These are phyloP conservation scores for Pseudocercospora fijiensis DNA, from an alignment of 2,329 filamentous ascomycete genomes.

Conservation along the genomic window DNA sequence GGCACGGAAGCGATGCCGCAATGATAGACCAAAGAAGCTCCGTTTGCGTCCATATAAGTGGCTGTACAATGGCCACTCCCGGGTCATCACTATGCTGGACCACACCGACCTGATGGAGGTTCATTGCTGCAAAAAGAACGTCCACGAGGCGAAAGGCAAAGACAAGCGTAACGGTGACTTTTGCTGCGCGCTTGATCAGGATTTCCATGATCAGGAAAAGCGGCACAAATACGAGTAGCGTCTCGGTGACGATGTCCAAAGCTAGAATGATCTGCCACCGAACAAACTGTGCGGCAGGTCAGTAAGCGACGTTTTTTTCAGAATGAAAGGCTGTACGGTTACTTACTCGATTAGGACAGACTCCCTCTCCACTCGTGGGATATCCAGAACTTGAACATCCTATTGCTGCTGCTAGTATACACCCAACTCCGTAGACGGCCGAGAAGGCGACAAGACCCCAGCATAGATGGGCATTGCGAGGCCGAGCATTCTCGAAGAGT, in stretches of 20 bases:
- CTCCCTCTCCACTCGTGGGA: neutral
- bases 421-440: constrained; percentile 15
- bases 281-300: constrained; percentile 12
- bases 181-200: constrained; percentile 22
- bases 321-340: neutral
- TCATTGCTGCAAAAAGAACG: constrained; percentile 22
- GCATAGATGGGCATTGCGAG: constrained; percentile 18
- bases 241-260: constrained; percentile 22
- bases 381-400: constrained; percentile 13
- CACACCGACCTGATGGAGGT: constrained; percentile 16
- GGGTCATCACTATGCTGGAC: constrained; percentile 10
- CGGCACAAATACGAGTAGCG: constrained; percentile 22
- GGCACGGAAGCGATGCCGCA: constrained; percentile 22
- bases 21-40: constrained; percentile 27
- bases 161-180: constrained; percentile 23
- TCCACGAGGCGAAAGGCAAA: constrained; percentile 24
- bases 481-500: constrained; percentile 24
- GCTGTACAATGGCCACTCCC: constrained; percentile 12
- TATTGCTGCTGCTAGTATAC: constrained; percentile 13
- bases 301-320: neutral
- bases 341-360: constrained; percentile 18
- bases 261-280: constrained; percentile 23
- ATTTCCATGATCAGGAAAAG: constrained; percentile 22
- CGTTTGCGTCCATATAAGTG: constrained; percentile 21
- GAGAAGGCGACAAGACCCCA: constrained; percentile 16